A percentile compares a stretch with the other conserved stretches of the same genome.
phyloP scores from a whole-genome alignment of 2,329 filamentous ascomycete genomes.

The Alternaria incomplexa region DNA sequence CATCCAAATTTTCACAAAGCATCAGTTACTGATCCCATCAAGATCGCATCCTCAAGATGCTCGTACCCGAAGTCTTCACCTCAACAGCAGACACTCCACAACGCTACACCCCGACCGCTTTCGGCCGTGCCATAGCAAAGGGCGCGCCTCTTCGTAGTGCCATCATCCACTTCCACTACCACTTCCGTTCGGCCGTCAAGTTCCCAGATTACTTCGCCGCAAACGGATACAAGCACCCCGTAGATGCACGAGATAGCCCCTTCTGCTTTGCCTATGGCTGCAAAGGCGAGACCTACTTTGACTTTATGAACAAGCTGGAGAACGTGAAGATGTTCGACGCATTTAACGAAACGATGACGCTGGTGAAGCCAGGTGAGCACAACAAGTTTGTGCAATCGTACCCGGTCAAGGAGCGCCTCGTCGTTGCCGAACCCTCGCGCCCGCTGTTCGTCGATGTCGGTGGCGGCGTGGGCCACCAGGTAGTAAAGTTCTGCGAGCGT shows the following conservation, averaged over 20 bases:
- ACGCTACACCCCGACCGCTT: background rate
- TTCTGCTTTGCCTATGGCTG: conserved; percentile 27
- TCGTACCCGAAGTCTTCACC: background rate
- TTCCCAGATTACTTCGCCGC: conserved; percentile 32
- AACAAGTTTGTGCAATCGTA: conserved; percentile 19
- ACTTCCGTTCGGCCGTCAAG: conserved; percentile 16
- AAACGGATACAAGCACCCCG: conserved; percentile 38
- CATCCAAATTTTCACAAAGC: accelerated
- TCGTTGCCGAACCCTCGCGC: conserved; percentile 1
- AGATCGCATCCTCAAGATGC: background rate
- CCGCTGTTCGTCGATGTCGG: conserved; percentile 27
- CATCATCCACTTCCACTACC: conserved; percentile 13
- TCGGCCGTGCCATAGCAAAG: background rate
- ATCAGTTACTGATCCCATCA: background rate
- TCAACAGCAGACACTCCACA: background rate
- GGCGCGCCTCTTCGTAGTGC: background rate
- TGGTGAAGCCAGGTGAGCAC: conserved; percentile 4
- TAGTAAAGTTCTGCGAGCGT: background rate
- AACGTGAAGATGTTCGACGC: conserved; percentile 21
- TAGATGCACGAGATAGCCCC: conserved; percentile 31
- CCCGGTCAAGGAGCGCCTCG: conserved; percentile 19
- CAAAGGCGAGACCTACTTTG: conserved; percentile 31
- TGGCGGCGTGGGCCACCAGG: conserved; percentile 1
- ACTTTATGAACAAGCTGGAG: conserved; percentile 23
- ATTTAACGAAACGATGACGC: conserved; percentile 40